phyloP scores from a whole-genome alignment of 2,329 filamentous ascomycete genomes.

The Neofusicoccum parvum region DNA sequence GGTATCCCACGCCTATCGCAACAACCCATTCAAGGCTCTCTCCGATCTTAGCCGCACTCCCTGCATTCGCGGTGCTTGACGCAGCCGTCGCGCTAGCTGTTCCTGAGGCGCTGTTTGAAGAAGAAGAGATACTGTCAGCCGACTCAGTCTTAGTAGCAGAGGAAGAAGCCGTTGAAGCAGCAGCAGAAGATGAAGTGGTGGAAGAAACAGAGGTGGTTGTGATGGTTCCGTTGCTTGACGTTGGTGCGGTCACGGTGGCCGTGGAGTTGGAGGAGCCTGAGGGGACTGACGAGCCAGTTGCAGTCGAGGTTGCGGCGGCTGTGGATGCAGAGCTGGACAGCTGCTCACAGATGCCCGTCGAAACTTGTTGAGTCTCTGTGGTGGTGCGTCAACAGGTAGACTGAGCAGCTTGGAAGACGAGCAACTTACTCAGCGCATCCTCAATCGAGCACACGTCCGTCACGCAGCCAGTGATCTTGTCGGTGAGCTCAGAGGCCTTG shows the following conservation, averaged over 20 bases:
- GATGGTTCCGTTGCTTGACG: background rate
- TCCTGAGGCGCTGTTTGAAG: constrained; percentile 11
- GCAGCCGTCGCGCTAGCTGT: background rate
- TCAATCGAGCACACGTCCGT: constrained; percentile 38
- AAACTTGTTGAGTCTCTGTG: constrained; percentile 24
- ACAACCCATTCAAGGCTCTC: background rate
- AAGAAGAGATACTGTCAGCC: constrained; percentile 8
- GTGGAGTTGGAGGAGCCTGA: constrained; percentile 10
- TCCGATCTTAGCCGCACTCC: background rate
- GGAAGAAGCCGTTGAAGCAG: background rate
- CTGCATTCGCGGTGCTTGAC: constrained; percentile 4
- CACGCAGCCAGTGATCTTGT: constrained; percentile 45
- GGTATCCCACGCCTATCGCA: background rate
- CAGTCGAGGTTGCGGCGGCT: constrained; percentile 27
- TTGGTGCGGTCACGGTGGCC: background rate
- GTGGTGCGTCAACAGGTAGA: background rate
- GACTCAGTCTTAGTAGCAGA: constrained; percentile 6
- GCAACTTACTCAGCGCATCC: constrained; percentile 43
- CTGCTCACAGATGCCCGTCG: constrained; percentile 31
- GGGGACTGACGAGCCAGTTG: constrained; percentile 10
- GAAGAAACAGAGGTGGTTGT: background rate
- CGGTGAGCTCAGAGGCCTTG: constrained; percentile 39
- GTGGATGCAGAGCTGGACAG: constrained; percentile 25
- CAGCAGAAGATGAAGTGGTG: background rate
- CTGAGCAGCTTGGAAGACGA: background rate